Evolutionary conservation across 2,329 filamentous ascomycete genomes (phyloP), one percentile per base, ranked within the genome.

Genomic region (Metarhizium brunneum): DNA sequence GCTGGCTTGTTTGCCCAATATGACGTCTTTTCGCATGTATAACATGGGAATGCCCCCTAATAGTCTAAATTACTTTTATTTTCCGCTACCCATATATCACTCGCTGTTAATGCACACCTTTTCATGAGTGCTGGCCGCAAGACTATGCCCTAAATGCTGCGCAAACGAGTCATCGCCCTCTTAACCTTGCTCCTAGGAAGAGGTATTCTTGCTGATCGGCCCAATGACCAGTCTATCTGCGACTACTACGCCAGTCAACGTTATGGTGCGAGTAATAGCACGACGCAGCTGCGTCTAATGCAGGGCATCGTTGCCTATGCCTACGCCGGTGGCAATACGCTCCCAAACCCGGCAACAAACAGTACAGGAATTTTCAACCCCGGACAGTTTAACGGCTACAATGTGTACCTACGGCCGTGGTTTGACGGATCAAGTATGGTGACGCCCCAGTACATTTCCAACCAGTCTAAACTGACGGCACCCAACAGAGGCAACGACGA

Each of bases 381-480:
- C 2, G 68, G 67, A 6, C 52, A 30, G 1, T 67, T 61, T 50
- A 29, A 62, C 14, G 60, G 57, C 3, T 20, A 57, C 10, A 20
- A 56, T 14, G 61, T 70, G 2, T 57, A 65, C 52, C 61, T 69
- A 1, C 55, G 58, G 18, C 58, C 64, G n/a, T 69, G 62, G 60
- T 70, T 70, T 54, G 64, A 70, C 50, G 67, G 68, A 30, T 61
- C 64, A 18, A 64, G 61, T 63, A 61, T 36, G 61, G 11, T 3
- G 10, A 47, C 13, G 6, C 7, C 29, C 32, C 10, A 6, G n/a
- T 14, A 13, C n/a, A 4, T 30, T 36, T 1, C 32, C 10, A 7
- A 35, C 14, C 20, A 16, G 32, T 35, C 32, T 11, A 14, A 18
- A 6, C 16, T 18, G 47, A 43, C 3, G 8, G 2, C 18, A 11